Evolutionary conservation across 1,284 basidiomycete species (phyloP).

Genomic region (Ceratobasidium sp.): DNA sequence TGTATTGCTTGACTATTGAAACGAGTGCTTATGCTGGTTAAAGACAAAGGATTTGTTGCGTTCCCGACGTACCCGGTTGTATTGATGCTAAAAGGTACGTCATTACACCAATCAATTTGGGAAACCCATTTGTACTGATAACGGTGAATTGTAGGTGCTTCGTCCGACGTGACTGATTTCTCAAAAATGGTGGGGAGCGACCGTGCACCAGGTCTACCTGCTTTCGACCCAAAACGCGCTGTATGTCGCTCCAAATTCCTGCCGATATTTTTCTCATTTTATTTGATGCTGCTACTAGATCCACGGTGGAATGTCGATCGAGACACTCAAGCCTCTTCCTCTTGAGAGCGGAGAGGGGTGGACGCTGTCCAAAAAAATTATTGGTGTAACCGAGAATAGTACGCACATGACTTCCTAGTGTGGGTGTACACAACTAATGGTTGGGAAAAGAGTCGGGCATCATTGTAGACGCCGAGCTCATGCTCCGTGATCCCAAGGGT

Average conservation of each 20-base stretch:
- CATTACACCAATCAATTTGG: neutral
- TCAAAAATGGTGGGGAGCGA: conserved; percentile 62
- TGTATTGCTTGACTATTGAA: neutral
- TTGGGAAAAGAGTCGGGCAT: conserved; percentile 75
- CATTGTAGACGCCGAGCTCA: conserved; percentile 73
- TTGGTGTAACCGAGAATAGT: conserved; percentile 84
- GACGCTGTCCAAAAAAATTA: conserved; percentile 72
- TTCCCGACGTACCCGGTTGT: conserved; percentile 71
- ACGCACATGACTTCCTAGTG: conserved; percentile 52
- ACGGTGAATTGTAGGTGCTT: conserved; percentile 59
- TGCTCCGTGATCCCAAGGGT: conserved; percentile 73
- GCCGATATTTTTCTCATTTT: neutral
- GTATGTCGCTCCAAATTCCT: conserved; percentile 59
- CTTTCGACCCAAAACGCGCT: conserved; percentile 72
- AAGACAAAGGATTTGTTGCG: conserved; percentile 65
- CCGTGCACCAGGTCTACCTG: conserved; percentile 72
- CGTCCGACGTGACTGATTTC: conserved; percentile 76
- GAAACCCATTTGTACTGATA: neutral
- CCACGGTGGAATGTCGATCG: conserved; percentile 79
- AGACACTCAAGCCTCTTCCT: conserved; percentile 77
- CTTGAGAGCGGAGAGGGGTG: conserved; percentile 74
- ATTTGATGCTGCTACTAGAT: conserved; percentile 61
- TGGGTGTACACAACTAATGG: neutral
- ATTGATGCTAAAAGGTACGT: conserved; percentile 68
- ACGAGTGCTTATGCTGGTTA: neutral